These are phyloP conservation scores for Exserohilum rostratum DNA, from an alignment of 2,329 filamentous ascomycete species.

Conservation along the genomic window DNA sequence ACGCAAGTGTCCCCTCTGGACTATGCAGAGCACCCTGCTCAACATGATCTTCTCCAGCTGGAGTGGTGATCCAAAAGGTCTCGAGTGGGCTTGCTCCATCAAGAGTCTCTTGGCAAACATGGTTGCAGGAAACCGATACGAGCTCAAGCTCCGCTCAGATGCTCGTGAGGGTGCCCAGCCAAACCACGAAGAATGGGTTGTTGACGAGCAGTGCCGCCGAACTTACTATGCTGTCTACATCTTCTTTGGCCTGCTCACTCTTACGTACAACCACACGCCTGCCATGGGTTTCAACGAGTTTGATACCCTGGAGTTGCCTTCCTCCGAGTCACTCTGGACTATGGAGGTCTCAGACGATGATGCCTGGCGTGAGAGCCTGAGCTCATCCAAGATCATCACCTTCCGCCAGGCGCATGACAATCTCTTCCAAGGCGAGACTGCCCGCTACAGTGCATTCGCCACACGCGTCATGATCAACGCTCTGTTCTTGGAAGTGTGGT, in stretches of 20 bases:
- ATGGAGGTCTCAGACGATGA: conserved; percentile 77
- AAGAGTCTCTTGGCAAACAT: conserved; percentile 98
- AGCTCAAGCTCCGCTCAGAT: conserved; percentile 90
- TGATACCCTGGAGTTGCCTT: conserved; percentile 88
- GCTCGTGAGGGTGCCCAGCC: conserved; percentile 78
- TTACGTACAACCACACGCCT: conserved; percentile 97
- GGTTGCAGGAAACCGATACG: conserved; percentile 96
- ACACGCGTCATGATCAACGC: conserved; percentile 99
- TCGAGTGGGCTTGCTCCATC: conserved; percentile 99
- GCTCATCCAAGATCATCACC: conserved; percentile 74
- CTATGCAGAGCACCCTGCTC: conserved; percentile 93
- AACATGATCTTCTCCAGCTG: conserved; percentile 99
- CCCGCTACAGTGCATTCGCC: conserved; percentile 94
- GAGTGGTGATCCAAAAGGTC: conserved; percentile 95
- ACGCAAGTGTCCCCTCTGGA: conserved; percentile 95
- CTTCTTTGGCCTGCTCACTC: conserved; percentile 92
- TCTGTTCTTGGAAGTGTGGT: conserved; percentile 97
- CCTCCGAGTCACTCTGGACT: conserved; percentile 94
- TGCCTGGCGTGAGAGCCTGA: conserved; percentile 81
- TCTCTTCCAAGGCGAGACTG: conserved; percentile 88
- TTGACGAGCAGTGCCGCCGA: conserved; percentile 93
- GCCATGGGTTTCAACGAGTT: conserved; percentile 99
- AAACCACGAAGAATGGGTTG: conserved; percentile 88
- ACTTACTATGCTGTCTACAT: conserved; percentile 99
- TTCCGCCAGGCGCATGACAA: conserved; percentile 95